phyloP scores from a whole-genome alignment of 2,329 filamentous ascomycete genomes.

The Colletotrichum sojae region DNA sequence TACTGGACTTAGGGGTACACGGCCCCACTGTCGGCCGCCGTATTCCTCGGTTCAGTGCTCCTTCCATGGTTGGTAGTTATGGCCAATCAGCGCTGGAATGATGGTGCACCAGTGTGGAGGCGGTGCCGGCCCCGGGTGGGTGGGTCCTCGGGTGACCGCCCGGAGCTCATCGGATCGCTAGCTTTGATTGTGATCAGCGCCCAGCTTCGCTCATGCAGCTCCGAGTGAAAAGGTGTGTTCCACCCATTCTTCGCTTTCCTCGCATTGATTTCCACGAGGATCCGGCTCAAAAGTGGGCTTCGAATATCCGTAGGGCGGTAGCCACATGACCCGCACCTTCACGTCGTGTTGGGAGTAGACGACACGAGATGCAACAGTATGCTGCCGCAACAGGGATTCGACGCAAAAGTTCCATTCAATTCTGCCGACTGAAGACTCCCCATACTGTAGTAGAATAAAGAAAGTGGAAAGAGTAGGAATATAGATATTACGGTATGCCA shows the following conservation, averaged over 20 bases:
- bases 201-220: too few relatives aligned
- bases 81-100: conserved; percentile 8
- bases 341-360: neutral
- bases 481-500: neutral
- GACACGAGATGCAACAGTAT: neutral
- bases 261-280: conserved; percentile 7
- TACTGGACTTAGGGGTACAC: neutral
- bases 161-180: neutral
- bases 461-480: too few relatives aligned
- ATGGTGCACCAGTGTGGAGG: conserved; percentile 7
- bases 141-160: conserved; percentile 14
- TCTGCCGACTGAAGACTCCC: too few relatives aligned
- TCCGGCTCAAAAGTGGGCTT: neutral
- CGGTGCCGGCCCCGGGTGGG: conserved; percentile 4
- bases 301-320: conserved; percentile 5
- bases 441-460: too few relatives aligned
- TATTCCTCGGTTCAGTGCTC: conserved; percentile 9
- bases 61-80: neutral
- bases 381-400: too few relatives aligned
- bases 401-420: too few relatives aligned
- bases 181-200: conserved; percentile 22
- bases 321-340: neutral
- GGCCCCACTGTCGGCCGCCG: conserved; percentile 17
- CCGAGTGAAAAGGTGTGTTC: neutral
- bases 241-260: neutral